Percentiles rank a stretch among this genome's conserved stretches.
phyloP scores from a whole-genome alignment of 257 asterid genomes.

The Forsythia suspensa region DNA sequence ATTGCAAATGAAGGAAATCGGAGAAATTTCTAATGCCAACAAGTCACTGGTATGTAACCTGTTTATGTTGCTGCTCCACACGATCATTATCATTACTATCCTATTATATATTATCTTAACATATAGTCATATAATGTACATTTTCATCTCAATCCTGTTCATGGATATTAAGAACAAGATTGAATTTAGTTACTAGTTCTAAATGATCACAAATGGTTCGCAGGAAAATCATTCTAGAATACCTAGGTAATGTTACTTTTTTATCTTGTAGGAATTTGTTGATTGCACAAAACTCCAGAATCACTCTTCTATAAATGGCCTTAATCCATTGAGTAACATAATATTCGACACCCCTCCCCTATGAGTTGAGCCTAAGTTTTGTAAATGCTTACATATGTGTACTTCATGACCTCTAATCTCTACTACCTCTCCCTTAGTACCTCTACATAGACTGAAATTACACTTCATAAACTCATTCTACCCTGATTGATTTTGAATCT shows the following conservation, averaged over 20 bases:
- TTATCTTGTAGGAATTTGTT: neutral
- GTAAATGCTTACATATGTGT: neutral
- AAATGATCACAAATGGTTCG: constrained; percentile 11
- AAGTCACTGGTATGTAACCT: constrained; percentile 66
- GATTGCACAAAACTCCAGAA: neutral
- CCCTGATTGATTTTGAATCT: neutral
- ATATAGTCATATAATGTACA: neutral
- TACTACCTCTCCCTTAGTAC: no score
- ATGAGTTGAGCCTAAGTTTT: neutral
- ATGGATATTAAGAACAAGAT: constrained; percentile 4
- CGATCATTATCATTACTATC: no score
- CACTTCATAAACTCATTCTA: neutral
- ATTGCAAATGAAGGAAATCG: constrained; percentile 54
- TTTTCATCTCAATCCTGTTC: neutral
- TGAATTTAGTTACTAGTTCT: constrained; percentile 3
- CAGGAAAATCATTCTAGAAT: neutral
- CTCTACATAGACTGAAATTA: neutral
- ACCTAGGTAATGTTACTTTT: neutral
- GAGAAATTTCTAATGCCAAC: constrained; percentile 52
- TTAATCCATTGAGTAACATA: neutral
- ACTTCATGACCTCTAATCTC: neutral
- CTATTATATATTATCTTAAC: no score
- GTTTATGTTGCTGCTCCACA: constrained; percentile 1
- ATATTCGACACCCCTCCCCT: neutral
- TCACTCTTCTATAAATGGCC: neutral